phyloP scores from a whole-genome alignment of 768 basidiomycete species.

The Terana coerulea region DNA sequence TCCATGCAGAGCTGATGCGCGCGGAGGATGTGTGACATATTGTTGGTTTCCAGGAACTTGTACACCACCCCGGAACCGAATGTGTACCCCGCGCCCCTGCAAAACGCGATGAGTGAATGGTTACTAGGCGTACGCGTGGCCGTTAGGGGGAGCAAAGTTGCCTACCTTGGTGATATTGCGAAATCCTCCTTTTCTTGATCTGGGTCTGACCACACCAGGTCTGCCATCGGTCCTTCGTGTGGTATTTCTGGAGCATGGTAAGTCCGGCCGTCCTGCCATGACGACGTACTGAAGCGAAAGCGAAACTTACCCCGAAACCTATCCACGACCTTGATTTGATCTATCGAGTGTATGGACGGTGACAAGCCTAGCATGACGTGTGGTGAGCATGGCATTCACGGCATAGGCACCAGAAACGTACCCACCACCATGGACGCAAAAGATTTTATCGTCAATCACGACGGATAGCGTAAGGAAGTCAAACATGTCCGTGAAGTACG shows the following conservation, averaged over 20 bases:
- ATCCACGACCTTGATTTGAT: constrained; percentile 99
- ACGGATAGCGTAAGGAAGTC: constrained; percentile 97
- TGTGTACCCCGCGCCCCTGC: constrained; percentile 95
- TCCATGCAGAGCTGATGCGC: constrained; percentile 99
- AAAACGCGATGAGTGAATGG: neutral
- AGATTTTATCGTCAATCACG: constrained; percentile 98
- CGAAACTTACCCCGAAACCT: constrained; percentile 78
- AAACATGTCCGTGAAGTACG: constrained; percentile 99
- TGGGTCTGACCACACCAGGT: constrained; percentile 99
- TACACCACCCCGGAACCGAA: constrained; percentile 97
- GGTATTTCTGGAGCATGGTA: constrained; percentile 76
- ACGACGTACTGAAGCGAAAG: constrained; percentile 11
- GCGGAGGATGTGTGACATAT: constrained; percentile 95
- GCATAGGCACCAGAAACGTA: constrained; percentile 12
- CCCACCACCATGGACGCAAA: constrained; percentile 96
- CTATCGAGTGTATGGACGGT: constrained; percentile 97
- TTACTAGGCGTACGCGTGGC: neutral
- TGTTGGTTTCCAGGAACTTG: constrained; percentile 94
- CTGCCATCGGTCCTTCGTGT: constrained; percentile 99
- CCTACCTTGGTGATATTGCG: constrained; percentile 94
- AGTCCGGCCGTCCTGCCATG: neutral
- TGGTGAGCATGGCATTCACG: constrained; percentile 6
- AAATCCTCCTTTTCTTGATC: constrained; percentile 99
- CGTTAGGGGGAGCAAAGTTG: constrained; percentile 14
- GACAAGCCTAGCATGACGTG: constrained; percentile 65